Evolutionary conservation across 176 grass and related monocot species (phyloP), one percentile per base, ranked within the genome.

Genomic region (Oryza longistaminata): DNA sequence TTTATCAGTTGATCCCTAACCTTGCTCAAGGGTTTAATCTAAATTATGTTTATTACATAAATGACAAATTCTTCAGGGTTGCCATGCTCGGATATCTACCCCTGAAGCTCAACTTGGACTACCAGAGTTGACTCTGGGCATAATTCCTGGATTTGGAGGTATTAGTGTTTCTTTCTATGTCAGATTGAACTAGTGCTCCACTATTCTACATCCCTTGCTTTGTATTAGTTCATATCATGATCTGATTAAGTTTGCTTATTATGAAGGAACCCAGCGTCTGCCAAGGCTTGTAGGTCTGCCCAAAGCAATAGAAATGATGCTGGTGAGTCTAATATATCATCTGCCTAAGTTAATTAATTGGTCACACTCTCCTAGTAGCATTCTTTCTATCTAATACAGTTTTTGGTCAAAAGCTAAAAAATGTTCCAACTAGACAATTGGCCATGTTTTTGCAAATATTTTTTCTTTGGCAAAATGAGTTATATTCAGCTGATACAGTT

Each of bases 71-170:
- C 0, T 40, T 81, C 77, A 99, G 97, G 97, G 91, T 85, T 99
- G 97, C 64, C 93, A 96, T 91, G 97, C 93, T 92, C 90, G 93
- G 72, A 90, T 99, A 75, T 93, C 97, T 68, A 99, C 97, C 25
- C 91, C 97, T 67, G 93, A 99, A 77, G 88, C 91, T 86, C 97
- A 96, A 85, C 97, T 99, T 89, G 97, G 93, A 71, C 88, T 99
- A 68, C 93, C 97, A 88, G 97, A 99, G 74, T 84, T 99, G 43
- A 99, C 91, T 66, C 93, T 99, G 44, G 93, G 97, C 29, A 80
- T 99, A 84, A 92, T 99, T 88, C 97, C 97, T 94, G 93, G 97
- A 84, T 92, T 92, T 86, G 97, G 97, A 87, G 97, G 97, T 99
- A 89, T 52, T 64, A 31, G 62, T 70, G 22, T 14, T 24, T 86